Evolutionary conservation across 108 stramenopile genomes (phyloP), one percentile per base, ranked within the genome.

Genomic region (Stephanodiscus triporus): DNA sequence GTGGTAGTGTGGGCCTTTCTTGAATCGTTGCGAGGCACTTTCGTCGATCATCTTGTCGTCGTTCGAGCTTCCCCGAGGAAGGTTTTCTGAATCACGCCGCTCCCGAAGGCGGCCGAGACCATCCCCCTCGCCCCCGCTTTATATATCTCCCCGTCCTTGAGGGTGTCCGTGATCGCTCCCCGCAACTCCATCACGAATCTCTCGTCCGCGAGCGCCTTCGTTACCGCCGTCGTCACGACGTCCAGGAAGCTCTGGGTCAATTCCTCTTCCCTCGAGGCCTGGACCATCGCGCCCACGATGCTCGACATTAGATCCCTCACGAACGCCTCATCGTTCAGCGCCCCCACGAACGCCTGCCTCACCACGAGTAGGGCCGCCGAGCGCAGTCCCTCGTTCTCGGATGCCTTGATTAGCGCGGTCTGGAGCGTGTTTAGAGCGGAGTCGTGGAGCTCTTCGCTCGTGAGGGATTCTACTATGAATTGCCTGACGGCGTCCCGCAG

Each of bases 241-340:
- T 72, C 71, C 20, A 72, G 53, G 23, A 72, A 36, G 34, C 49
- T 19, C 13, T 30, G 36, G 36, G 61, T 72, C 34, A 72, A 63
- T 62, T 72, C 71, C 3, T 72, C 71, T 19, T 72, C 71, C 48
- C 63, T 72, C 19, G 61, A 63, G 14, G 71, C 71, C 53, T 72
- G 71, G 13, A 72, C 71, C 32, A 63, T 38, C 29, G 71, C 71
- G 27, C 45, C 45, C 30, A 72, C 71, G 36, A 72, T 72, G 40
- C 71, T 72, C 40, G 62, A 37, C 71, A 72, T 72, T 6, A 72
- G 32, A 34, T 72, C 71, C 63, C 62, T 49, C 14, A 72, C 71
- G 34, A 72, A 72, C 10, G 50, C 61, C 50, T 63, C 71, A 47
- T 63, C 71, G 49, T 72, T 72, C 17, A 72, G 37, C 63, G 71